phyloP scores from a whole-genome alignment of 1,284 basidiomycete genomes.

The Austroboletus rostrupii region DNA sequence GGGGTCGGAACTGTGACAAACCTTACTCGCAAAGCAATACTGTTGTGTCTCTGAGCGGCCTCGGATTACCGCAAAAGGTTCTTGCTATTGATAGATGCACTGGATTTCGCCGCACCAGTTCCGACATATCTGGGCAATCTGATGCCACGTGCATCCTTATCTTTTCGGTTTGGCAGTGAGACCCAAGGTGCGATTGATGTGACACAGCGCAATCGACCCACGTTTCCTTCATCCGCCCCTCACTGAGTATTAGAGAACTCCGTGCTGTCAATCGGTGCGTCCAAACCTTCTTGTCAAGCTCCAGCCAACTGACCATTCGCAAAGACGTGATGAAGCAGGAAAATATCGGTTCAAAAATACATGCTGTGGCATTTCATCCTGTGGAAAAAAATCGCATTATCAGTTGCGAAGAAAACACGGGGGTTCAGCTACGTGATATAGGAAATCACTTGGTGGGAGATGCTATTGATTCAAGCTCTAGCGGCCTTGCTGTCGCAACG shows the following conservation, averaged over 20 bases:
- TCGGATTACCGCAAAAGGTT: no score
- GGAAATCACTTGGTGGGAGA: slow-evolving; percentile 11
- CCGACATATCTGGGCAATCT: no score
- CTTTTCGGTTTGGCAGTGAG: neutral
- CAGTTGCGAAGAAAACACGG: slow-evolving; percentile 10
- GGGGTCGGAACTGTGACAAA: no score
- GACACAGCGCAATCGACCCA: neutral
- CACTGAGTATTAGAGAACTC: neutral
- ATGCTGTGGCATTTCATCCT: slow-evolving; percentile 13
- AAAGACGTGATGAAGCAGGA: slow-evolving; percentile 1
- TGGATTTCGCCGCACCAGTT: no score
- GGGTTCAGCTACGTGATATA: slow-evolving; percentile 7
- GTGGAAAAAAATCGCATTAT: slow-evolving; percentile 1
- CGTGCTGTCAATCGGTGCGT: neutral
- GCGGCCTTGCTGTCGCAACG: slow-evolving; percentile 7
- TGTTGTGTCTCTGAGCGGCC: no score
- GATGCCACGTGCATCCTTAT: no score
- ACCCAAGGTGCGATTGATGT: neutral
- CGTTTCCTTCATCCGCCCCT: neutral
- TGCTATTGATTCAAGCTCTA: slow-evolving; percentile 3
- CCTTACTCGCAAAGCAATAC: no score
- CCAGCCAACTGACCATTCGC: neutral
- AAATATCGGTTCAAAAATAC: slow-evolving; percentile 13
- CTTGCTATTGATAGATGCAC: no score
- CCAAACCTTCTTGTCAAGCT: neutral